Percentiles rank a stretch among this genome's conserved stretches.
These are phyloP conservation scores for Collybiopsis confluens DNA, from an alignment of 768 basidiomycete species.

Conservation along the genomic window DNA sequence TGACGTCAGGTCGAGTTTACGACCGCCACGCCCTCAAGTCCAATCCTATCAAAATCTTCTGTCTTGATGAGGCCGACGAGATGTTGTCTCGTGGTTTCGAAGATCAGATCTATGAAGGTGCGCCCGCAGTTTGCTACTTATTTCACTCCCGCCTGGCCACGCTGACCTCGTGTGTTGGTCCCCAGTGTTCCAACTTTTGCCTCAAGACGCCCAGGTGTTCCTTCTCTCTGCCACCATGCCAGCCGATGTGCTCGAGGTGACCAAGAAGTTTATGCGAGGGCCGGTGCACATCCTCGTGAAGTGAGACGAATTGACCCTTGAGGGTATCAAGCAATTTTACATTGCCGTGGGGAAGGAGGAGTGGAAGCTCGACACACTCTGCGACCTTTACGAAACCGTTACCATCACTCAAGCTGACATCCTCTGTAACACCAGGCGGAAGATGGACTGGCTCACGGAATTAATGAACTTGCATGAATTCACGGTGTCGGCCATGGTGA, in stretches of 20 bases:
- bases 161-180: conserved; percentile 1
- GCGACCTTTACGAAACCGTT: conserved; percentile 77
- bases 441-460: conserved; percentile 83
- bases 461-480: conserved; percentile 78
- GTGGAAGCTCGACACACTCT: conserved; percentile 81
- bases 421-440: conserved; percentile 81
- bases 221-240: conserved; percentile 82
- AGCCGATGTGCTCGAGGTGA: conserved; percentile 74
- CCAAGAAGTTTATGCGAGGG: conserved; percentile 82
- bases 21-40: conserved; percentile 88
- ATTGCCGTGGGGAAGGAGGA: conserved; percentile 85
- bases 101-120: conserved; percentile 75
- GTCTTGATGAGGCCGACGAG: conserved; percentile 85
- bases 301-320: conserved; percentile 75
- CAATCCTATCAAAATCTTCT: conserved; percentile 89
- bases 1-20: conserved; percentile 83
- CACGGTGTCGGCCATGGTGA: conserved; percentile 73
- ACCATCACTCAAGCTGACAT: conserved; percentile 85
- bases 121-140: not conserved
- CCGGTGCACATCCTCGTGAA: conserved; percentile 78
- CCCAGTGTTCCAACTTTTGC: conserved; percentile 67
- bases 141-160: not conserved
- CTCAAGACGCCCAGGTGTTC: conserved; percentile 77
- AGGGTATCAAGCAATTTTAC: conserved; percentile 82
- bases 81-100: conserved; percentile 29